phyloP scores from a whole-genome alignment of 2,329 filamentous ascomycete genomes.

The Trichoderma pleuroti region DNA sequence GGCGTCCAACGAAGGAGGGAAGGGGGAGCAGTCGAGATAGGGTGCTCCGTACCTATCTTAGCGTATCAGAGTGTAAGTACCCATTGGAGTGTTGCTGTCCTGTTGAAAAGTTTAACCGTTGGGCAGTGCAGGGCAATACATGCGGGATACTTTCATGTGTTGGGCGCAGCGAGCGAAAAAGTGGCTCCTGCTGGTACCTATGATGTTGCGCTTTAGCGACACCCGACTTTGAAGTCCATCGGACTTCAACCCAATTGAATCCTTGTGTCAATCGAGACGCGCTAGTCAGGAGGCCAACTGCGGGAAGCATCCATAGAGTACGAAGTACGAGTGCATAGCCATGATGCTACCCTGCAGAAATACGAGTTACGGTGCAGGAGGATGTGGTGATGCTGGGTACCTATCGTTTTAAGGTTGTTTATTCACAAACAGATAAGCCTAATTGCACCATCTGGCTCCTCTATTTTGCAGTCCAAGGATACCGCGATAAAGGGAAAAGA shows the following conservation, averaged over 20 bases:
- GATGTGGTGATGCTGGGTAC: neutral
- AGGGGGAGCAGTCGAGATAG: slow-evolving; percentile 16
- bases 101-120: slow-evolving; percentile 16
- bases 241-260: neutral
- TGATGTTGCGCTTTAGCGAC: slow-evolving; percentile 6
- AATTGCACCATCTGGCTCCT: neutral
- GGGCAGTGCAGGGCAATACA: neutral
- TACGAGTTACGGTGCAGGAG: neutral
- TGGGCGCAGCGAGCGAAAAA: neutral
- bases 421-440: neutral
- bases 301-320: neutral
- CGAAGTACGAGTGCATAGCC: neutral
- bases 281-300: slow-evolving; percentile 6
- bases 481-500: neutral
- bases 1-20: slow-evolving; percentile 4
- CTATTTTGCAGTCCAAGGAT: neutral
- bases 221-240: neutral
- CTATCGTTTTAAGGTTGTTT: neutral
- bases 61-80: neutral
- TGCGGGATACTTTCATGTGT: neutral
- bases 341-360: neutral
- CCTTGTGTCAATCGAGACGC: slow-evolving; percentile 9
- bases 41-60: slow-evolving; percentile 8
- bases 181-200: neutral
- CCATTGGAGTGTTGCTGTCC: neutral